These are phyloP conservation scores for Termitomyces sp. DNA, from an alignment of 768 basidiomycete species.

Conservation along the genomic window DNA sequence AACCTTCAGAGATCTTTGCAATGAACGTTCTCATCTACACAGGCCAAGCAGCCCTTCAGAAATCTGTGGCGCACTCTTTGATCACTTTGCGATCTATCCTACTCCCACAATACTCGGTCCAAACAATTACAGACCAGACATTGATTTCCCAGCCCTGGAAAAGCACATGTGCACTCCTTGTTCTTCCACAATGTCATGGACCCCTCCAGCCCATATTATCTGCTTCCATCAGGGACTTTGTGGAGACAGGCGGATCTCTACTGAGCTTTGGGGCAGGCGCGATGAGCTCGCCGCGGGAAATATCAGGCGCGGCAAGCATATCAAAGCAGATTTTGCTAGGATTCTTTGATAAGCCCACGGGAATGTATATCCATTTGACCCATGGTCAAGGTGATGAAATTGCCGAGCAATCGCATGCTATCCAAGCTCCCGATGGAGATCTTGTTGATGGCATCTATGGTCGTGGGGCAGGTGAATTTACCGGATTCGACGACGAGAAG, in stretches of 20 bases:
- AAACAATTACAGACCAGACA: conserved; percentile 50
- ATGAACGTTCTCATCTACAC: conserved; percentile 79
- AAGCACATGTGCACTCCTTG: conserved; percentile 67
- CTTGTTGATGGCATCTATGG: conserved; percentile 24
- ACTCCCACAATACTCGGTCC: conserved; percentile 72
- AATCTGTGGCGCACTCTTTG: conserved; percentile 37
- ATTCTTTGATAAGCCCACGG: conserved; percentile 28
- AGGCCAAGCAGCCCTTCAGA: conserved; percentile 51
- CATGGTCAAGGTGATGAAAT: conserved; percentile 6
- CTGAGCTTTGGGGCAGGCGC: conserved; percentile 60
- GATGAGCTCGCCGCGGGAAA: conserved; percentile 29
- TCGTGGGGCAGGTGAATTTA: conserved; percentile 18
- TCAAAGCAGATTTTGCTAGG: conserved; percentile 25
- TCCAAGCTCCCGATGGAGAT: conserved; percentile 18
- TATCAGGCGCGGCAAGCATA: conserved; percentile 10
- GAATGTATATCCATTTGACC: conserved; percentile 24
- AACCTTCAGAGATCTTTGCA: not conserved
- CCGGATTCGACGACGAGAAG: conserved; percentile 23
- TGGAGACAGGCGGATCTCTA: conserved; percentile 64
- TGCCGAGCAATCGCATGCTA: conserved; percentile 7
- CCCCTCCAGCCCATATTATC: conserved; percentile 32
- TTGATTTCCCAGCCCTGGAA: conserved; percentile 75
- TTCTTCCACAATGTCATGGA: conserved; percentile 60
- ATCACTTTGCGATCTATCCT: conserved; percentile 50
- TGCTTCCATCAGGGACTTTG: conserved; percentile 49